Conservation (phyloP, 2,329 filamentous ascomycete species). For the Penicillium sp. region DNA sequence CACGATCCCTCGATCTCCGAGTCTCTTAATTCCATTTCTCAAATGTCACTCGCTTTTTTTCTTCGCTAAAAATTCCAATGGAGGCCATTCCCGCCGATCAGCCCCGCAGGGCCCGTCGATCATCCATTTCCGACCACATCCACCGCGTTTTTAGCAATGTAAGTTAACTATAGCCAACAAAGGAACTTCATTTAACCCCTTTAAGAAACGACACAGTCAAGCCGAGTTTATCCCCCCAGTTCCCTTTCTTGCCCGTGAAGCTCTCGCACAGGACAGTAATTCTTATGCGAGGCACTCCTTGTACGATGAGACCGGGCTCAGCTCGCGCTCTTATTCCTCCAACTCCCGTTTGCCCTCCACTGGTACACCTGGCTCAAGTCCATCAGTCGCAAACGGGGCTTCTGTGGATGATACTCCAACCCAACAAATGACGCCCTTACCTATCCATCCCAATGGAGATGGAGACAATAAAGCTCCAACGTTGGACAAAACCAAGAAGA, state of each 20-base stretch:
- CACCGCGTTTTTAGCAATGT: slow-evolving; percentile 22
- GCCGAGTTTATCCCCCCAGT: background rate
- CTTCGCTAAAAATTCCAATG: slow-evolving; percentile 5
- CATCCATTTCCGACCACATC: slow-evolving; percentile 23
- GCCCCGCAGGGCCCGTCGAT: slow-evolving; percentile 21
- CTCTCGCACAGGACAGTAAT: background rate
- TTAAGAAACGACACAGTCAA: slow-evolving; percentile 11
- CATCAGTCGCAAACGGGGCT: slow-evolving; percentile 10
- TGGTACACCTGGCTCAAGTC: slow-evolving; percentile 17
- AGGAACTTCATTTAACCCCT: background rate
- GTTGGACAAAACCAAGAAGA: slow-evolving; percentile 24
- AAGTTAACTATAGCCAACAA: background rate
- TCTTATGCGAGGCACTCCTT: slow-evolving; percentile 2
- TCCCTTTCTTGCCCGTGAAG: background rate
- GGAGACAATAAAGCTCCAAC: slow-evolving; percentile 17
- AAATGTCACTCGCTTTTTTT: slow-evolving; percentile 5
- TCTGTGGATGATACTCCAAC: slow-evolving; percentile 2
- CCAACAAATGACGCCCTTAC: slow-evolving; percentile 4
- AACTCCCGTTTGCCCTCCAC: slow-evolving; percentile 16
- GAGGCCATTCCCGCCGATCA: slow-evolving; percentile 10
- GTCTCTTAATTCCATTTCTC: too few species aligned
- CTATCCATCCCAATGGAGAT: slow-evolving; percentile 1
- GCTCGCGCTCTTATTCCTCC: slow-evolving; percentile 17
- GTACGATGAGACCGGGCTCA: slow-evolving; percentile 13
- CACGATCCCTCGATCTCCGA: background rate